These are phyloP conservation scores for Vinca major DNA, from an alignment of 305 asterid genomes.

Conservation along the genomic window DNA sequence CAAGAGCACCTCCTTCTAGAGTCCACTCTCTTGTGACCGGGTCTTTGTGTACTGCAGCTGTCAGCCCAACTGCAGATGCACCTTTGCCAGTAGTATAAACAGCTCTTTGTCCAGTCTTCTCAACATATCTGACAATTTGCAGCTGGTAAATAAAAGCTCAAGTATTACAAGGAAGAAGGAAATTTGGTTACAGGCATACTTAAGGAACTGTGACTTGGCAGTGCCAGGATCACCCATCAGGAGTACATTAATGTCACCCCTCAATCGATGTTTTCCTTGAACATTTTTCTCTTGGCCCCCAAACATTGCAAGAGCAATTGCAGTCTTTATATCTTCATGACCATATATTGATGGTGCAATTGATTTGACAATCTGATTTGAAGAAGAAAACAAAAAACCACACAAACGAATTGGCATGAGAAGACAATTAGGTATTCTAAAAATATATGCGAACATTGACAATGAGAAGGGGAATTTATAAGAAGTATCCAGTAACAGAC, in stretches of 20 bases:
- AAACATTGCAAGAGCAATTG: slow-evolving; percentile 93
- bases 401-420: background rate
- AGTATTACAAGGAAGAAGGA: slow-evolving; percentile 14
- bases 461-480: background rate
- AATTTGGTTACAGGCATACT: slow-evolving; percentile 41
- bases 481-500: slow-evolving; percentile 30
- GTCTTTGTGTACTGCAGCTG: slow-evolving; percentile 96
- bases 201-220: slow-evolving; percentile 95
- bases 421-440: background rate
- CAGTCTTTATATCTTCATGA: slow-evolving; percentile 94
- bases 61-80: slow-evolving; percentile 96
- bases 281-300: slow-evolving; percentile 92
- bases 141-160: slow-evolving; percentile 17
- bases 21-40: slow-evolving; percentile 98
- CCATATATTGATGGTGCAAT: slow-evolving; percentile 97
- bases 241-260: slow-evolving; percentile 92
- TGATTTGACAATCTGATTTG: slow-evolving; percentile 63
- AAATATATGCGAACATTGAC: background rate
- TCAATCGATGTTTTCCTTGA: slow-evolving; percentile 78
- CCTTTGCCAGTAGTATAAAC: slow-evolving; percentile 98
- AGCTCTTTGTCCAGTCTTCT: slow-evolving; percentile 94
- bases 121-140: slow-evolving; percentile 56
- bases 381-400: background rate
- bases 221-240: slow-evolving; percentile 98
- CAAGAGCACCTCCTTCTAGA: slow-evolving; percentile 98